phyloP scores from a whole-genome alignment of 257 asterid species.

The Primulina tabacum region DNA sequence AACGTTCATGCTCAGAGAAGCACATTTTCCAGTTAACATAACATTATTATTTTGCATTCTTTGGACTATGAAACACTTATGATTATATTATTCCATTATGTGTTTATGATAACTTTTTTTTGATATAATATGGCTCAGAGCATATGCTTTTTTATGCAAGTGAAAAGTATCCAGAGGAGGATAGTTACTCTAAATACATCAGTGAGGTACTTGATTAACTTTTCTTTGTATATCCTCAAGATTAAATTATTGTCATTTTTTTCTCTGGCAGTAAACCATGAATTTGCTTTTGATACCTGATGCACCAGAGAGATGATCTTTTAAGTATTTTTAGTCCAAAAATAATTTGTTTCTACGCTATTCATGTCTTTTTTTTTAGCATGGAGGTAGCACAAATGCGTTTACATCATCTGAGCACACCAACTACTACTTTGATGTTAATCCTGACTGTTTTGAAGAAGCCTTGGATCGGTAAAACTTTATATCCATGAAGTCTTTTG shows the following conservation, averaged over 20 bases:
- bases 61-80: slow-evolving; percentile 11
- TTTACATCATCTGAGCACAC: slow-evolving; percentile 84
- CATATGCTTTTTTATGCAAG: slow-evolving; percentile 98
- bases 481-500: slow-evolving; percentile 10
- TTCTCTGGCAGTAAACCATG: not conserved
- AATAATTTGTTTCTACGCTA: not conserved
- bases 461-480: slow-evolving; percentile 82
- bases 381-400: slow-evolving; percentile 98
- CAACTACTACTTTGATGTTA: slow-evolving; percentile 81
- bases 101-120: slow-evolving; percentile 13
- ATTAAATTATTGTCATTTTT: slow-evolving; percentile 17
- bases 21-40: slow-evolving; percentile 1
- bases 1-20: not conserved
- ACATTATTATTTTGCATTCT: not conserved
- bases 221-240: slow-evolving; percentile 12
- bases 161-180: slow-evolving; percentile 92
- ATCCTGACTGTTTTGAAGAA: slow-evolving; percentile 82
- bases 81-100: not conserved
- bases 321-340: slow-evolving; percentile 16
- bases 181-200: slow-evolving; percentile 88
- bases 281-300: slow-evolving; percentile 7
- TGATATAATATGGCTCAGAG: slow-evolving; percentile 43
- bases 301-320: slow-evolving; percentile 9
- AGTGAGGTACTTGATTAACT: slow-evolving; percentile 56
- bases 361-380: slow-evolving; percentile 40